Conservation (phyloP, 2,329 filamentous ascomycete genomes). For the Ceratocystis huliohia region DNA sequence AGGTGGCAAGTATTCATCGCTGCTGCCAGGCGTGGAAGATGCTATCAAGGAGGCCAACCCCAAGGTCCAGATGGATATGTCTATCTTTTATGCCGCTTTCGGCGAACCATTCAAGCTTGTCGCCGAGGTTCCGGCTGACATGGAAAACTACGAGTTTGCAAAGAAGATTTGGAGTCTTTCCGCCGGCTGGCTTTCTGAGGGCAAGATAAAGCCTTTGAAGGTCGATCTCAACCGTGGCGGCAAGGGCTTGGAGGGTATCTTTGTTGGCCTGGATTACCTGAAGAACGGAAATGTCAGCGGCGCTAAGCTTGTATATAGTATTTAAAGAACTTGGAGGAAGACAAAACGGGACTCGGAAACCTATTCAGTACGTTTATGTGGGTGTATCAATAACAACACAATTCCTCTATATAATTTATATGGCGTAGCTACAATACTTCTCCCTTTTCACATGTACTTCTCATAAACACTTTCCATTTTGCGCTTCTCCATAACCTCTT, state of each 20-base stretch:
- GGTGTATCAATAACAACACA: background rate
- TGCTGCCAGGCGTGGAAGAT: slow-evolving; percentile 31
- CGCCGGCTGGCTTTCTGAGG: slow-evolving; percentile 28
- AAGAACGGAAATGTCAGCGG: slow-evolving; percentile 30
- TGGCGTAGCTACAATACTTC: background rate
- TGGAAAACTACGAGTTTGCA: slow-evolving; percentile 29
- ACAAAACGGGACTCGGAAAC: background rate
- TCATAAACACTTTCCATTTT: background rate
- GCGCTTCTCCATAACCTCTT: slow-evolving; percentile 25
- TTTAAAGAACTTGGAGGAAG: slow-evolving; percentile 20
- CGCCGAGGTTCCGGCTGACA: slow-evolving; percentile 22
- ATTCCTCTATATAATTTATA: background rate
- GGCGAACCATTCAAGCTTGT: slow-evolving; percentile 29
- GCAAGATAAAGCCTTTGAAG: slow-evolving; percentile 28
- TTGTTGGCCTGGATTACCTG: slow-evolving; percentile 29
- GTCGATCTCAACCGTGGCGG: slow-evolving; percentile 27
- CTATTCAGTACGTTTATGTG: background rate
- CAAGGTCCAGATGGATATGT: slow-evolving; percentile 26
- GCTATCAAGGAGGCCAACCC: slow-evolving; percentile 34
- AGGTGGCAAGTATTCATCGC: slow-evolving; percentile 31
- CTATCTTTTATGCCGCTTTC: slow-evolving; percentile 32
- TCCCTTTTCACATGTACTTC: background rate
- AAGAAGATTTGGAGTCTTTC: slow-evolving; percentile 30
- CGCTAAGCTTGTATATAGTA: slow-evolving; percentile 35
- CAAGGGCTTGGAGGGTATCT: slow-evolving; percentile 28